Base-by-base conservation (phyloP, 1,284 basidiomycete species). In the Pseudozyma thailandica region DNA sequence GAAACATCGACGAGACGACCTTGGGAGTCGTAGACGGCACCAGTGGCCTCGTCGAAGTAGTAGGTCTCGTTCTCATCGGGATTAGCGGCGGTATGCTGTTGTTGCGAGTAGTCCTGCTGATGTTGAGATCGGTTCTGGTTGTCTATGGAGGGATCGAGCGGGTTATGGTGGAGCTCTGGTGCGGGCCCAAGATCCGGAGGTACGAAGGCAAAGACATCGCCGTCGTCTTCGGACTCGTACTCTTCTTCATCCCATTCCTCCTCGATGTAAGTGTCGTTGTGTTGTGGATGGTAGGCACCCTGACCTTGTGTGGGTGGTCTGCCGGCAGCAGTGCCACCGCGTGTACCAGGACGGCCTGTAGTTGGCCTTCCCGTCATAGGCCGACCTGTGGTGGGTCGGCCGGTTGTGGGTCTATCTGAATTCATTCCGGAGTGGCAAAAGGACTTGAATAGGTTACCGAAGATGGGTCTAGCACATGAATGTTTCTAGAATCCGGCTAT, bases 191-290 rank as follows among this genome's bases (percentile, higher is more conserved):
- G 68, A 41, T 72, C 68, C 25, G 72, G 75, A 26, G 75, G 78
- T 10, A 75, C 69, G 37, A 81, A 82, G 18, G 81, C 81, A 66
- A 82, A 82, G 37, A 82, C 78, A 35, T 79, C 74, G 4, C 74
- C 80, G 21, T 81, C 79, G 30, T 81, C 77, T 7, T 74, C 75
- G 23, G 64, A 72, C 43, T 80, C 74, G 42, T 80, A 75, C 23
- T 78, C 74, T 13, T 79, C 71, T 18, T 79, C 77, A 30, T 74
- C 68, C 57, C 60, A 68, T 26, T 78, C 69, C 21, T 74, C 64
- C 27, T 73, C 48, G 9, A 74, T 57, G 42, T 59, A 62, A 4
- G 38, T 27, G 16, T 61, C 33, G 12, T 54, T 33, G 6, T 54
- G 35, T 10, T 58, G 54, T 35, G 46, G 44, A 3, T 44, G 1